Evolutionary conservation across 257 asterid genomes (phyloP).

Genomic region (Linaria vulgaris): DNA sequence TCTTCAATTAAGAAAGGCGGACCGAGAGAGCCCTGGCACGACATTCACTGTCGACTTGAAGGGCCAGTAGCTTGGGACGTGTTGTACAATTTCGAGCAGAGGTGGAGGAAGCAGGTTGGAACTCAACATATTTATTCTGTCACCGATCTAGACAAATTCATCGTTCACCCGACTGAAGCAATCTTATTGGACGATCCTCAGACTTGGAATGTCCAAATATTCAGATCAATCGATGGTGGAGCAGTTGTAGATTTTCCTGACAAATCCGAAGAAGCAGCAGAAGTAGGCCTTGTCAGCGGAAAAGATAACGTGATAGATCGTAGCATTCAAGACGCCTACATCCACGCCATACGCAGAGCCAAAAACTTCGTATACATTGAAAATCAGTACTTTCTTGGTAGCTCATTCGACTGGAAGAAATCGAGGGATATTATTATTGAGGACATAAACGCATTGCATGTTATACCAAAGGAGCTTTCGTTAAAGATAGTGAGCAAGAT

Average conservation of each 20-base stretch:
- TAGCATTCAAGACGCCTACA: slow-evolving; percentile 88
- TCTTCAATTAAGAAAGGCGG: slow-evolving; percentile 75
- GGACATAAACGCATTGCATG: slow-evolving; percentile 68
- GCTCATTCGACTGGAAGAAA: slow-evolving; percentile 77
- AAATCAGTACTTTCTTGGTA: slow-evolving; percentile 87
- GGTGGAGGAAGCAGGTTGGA: slow-evolving; percentile 77
- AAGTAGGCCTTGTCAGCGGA: slow-evolving; percentile 60
- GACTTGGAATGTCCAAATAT: slow-evolving; percentile 80
- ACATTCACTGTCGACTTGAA: slow-evolving; percentile 73
- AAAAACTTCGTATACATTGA: slow-evolving; percentile 80
- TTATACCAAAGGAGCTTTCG: slow-evolving; percentile 80
- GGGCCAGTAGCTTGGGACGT: slow-evolving; percentile 96
- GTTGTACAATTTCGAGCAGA: slow-evolving; percentile 83
- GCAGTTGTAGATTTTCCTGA: slow-evolving; percentile 62
- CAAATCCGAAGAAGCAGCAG: slow-evolving; percentile 44
- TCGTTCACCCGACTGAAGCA: slow-evolving; percentile 41
- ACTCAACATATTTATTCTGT: slow-evolving; percentile 36
- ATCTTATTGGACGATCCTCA: slow-evolving; percentile 44
- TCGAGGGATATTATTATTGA: slow-evolving; percentile 34
- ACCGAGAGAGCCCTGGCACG: slow-evolving; percentile 98
- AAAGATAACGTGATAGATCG: slow-evolving; percentile 66
- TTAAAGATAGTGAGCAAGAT: slow-evolving; percentile 80
- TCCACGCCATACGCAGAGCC: slow-evolving; percentile 84
- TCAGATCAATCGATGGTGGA: slow-evolving; percentile 84
- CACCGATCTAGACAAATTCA: slow-evolving; percentile 43